Base-by-base conservation (phyloP, 2,329 filamentous ascomycete species). In the Microdochium paspali region DNA sequence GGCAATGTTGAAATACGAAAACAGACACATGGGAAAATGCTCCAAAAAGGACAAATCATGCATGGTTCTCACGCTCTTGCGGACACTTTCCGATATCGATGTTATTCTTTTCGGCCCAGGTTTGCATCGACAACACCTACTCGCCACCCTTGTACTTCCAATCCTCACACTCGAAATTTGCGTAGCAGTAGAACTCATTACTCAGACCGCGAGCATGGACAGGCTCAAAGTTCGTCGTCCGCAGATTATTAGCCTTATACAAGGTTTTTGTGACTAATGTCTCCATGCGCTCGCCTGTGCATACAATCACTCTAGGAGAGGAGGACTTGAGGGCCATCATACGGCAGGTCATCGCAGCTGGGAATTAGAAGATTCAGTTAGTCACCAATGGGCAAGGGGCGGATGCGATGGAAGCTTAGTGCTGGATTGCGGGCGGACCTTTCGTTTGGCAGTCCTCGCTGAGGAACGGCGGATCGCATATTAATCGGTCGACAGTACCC, bases 401-500 rank as follows among this genome's bases (percentile, higher is more conserved):
- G n/a, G n/a, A n/a, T n/a, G n/a, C n/a, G n/a, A n/a, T n/a, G n/a
- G n/a, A n/a, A n/a, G n/a, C n/a, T n/a, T n/a, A n/a, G n/a, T n/a
- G n/a, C n/a, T n/a, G n/a, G n/a, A n/a, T n/a, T n/a, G n/a, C n/a
- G n/a, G n/a, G n/a, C n/a, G n/a, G n/a, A 85, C 83, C 71, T 70
- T 89, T 90, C 0, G 85, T 88, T 62, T 91, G 85, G 61, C 87
- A 91, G 58, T 91, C 85, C 51, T 85, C 77, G 61, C 80, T 88
- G 30, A 91, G 70, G 61, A 91, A 91, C 0, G 87, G 87, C 9
- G 87, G 87, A 59, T 93, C 87, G 55, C 77, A 79, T 47, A 90
- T 83, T 50, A 91, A 75, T 47, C 80, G 75, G 63, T 89, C 83
- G 44, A 84, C 77, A 20, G 66, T 69, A 20, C 77, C 79, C 58